Base-by-base conservation (phyloP, 176 grass and related monocot species). In the Rhipidocladum racemiflorum region DNA sequence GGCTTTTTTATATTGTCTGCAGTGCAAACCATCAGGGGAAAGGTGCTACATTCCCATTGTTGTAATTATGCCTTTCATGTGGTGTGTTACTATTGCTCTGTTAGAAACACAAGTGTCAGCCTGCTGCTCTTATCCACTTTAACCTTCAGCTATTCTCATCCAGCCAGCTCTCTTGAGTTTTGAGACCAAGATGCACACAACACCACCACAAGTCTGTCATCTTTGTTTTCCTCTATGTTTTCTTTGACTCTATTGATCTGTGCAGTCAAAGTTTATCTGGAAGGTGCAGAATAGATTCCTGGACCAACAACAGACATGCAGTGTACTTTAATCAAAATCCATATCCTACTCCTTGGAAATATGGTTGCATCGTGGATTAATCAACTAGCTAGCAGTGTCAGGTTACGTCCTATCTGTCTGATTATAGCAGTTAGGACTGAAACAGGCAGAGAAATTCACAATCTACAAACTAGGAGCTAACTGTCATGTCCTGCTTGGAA, bases 61-160 rank as follows among this genome's bases (percentile, higher is more conserved):
- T 40, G 68, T 28, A 45, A 72, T 64, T 43, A 64, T 79, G 68
- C 32, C 25, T 85, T 85, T 84, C 87, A 89, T 81, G 76, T 85
- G 78, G 7, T 66, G 50, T 74, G 9, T 45, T 23, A 74, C 13
- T 59, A 30, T 46, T 86, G 72, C 35, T 84, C 62, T 17, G 14
- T 28, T 56, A 34, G 51, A 59, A 81, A 28, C 35, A 61, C n/a
- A n/a, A 57, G 61, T 42, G 70, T 16, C n/a, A 45, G 49, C 51
- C 25, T 70, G 45, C 65, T 23, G 53, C 69, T 34, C 81, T 81
- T 81, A 8, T 81, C 34, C 15, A 75, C 30, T 77, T 70, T 49
- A 21, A 21, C 39, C 51, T 68, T 71, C 59, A 17, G 17, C 73
- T 85, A 54, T 64, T 89, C 71, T 68, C 72, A 38, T 49, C 28